Evolutionary conservation across 2,329 filamentous ascomycete species (phyloP).

Genomic region (Diaporthe citriasiana): DNA sequence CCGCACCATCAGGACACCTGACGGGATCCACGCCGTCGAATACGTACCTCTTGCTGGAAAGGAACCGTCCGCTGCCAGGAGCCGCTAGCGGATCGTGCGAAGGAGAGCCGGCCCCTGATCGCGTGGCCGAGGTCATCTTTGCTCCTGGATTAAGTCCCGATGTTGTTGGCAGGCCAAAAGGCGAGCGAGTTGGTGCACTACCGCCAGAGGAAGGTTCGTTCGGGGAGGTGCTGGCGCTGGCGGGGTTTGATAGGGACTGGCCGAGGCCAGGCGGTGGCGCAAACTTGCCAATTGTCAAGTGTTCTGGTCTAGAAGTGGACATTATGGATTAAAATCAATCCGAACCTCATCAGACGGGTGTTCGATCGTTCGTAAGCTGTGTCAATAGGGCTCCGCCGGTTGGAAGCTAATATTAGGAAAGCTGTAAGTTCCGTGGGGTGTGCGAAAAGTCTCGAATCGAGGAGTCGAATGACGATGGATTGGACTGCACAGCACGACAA

Average conservation of each 20-base stretch:
- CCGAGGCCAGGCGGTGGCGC: constrained; percentile 64
- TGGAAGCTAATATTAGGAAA: constrained; percentile 39
- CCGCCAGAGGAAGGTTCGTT: constrained; percentile 78
- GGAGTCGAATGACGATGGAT: constrained; percentile 27
- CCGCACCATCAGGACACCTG: background rate
- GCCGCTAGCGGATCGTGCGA: constrained; percentile 85
- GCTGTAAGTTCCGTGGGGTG: constrained; percentile 38
- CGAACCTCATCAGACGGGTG: constrained; percentile 60
- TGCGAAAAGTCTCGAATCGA: constrained; percentile 38
- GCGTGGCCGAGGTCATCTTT: constrained; percentile 72
- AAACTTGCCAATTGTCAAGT: constrained; percentile 87
- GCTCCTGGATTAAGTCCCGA: constrained; percentile 67
- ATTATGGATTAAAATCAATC: constrained; percentile 85
- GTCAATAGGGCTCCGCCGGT: constrained; percentile 32
- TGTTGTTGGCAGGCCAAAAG: constrained; percentile 75
- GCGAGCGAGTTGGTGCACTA: constrained; percentile 70
- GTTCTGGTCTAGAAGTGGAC: constrained; percentile 88
- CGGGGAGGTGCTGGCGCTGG: constrained; percentile 84
- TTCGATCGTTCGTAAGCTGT: constrained; percentile 34
- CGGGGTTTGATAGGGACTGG: constrained; percentile 58
- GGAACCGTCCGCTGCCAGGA: constrained; percentile 68
- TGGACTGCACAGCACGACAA: constrained; percentile 27
- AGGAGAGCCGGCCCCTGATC: constrained; percentile 94
- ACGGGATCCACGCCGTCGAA: constrained; percentile 20
- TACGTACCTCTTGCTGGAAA: constrained; percentile 93